These are phyloP conservation scores for Cyclotella kingstonii DNA, from an alignment of 108 stramenopile genomes.

Conservation along the genomic window DNA sequence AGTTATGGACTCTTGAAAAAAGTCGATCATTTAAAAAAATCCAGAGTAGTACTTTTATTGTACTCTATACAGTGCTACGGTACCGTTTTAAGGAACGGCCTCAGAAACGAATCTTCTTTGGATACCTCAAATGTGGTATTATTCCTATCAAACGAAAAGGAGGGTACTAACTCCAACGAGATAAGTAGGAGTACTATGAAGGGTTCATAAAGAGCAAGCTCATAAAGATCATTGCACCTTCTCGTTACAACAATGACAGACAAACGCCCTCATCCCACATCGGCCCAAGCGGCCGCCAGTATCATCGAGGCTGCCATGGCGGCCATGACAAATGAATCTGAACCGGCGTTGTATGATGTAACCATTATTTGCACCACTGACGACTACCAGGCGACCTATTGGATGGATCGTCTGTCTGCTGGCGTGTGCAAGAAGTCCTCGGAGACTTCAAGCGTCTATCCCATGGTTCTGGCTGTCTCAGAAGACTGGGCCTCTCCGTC, in stretches of 20 bases:
- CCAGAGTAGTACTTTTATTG: no score
- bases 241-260: slow-evolving; percentile 25
- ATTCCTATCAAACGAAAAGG: no score
- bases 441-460: slow-evolving; percentile 25
- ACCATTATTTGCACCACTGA: slow-evolving; percentile 96
- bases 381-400: slow-evolving; percentile 94
- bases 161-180: no score
- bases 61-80: no score
- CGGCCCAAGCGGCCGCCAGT: slow-evolving; percentile 18
- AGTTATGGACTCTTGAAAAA: no score
- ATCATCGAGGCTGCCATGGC: slow-evolving; percentile 69
- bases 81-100: no score
- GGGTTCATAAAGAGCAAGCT: no score
- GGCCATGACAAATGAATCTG: slow-evolving; percentile 65
- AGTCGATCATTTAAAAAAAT: no score
- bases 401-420: slow-evolving; percentile 88
- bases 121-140: no score
- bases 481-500: slow-evolving; percentile 91
- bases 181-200: no score
- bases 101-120: no score
- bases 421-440: slow-evolving; percentile 49
- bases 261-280: slow-evolving; percentile 24
- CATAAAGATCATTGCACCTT: no score
- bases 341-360: slow-evolving; percentile 79
- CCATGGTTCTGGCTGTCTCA: slow-evolving; percentile 90